Evolutionary conservation across 192 early-diverging fungal species (phyloP).

Genomic region (Cetraspora pellucida): DNA sequence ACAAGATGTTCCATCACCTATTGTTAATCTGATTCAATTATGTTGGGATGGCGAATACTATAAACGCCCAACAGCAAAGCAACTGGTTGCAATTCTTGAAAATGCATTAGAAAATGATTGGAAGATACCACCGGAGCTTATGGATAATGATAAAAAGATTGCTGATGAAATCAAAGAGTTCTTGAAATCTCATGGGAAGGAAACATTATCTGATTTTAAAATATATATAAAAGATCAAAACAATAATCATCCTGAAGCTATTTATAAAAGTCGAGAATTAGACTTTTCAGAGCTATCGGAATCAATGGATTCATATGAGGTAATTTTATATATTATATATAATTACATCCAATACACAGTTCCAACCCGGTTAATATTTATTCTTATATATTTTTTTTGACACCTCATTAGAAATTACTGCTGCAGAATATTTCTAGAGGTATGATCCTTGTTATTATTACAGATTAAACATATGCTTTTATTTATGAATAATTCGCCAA

Average conservation of each 20-base stretch:
- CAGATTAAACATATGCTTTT: no score
- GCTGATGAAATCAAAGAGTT: not conserved
- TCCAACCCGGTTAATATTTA: no score
- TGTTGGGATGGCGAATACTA: not conserved
- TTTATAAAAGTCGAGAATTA: constrained; percentile 14
- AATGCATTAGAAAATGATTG: not conserved
- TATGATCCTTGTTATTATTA: no score
- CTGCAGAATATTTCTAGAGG: no score
- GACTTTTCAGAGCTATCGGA: not conserved
- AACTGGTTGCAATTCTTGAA: not conserved
- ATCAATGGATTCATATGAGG: not conserved
- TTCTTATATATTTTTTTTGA: no score
- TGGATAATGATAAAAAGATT: not conserved
- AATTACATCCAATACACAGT: no score
- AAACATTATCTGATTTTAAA: not conserved
- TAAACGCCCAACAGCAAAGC: not conserved
- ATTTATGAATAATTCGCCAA: no score
- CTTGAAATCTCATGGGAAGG: not conserved
- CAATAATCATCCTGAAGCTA: constrained; percentile 11
- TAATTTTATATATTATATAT: no score
- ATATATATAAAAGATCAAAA: not conserved
- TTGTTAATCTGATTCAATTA: not conserved
- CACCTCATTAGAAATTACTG: no score
- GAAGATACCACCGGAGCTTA: not conserved
- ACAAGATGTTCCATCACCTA: not conserved